phyloP scores from a whole-genome alignment of 2,329 filamentous ascomycete species.

The Alternaria sp. region DNA sequence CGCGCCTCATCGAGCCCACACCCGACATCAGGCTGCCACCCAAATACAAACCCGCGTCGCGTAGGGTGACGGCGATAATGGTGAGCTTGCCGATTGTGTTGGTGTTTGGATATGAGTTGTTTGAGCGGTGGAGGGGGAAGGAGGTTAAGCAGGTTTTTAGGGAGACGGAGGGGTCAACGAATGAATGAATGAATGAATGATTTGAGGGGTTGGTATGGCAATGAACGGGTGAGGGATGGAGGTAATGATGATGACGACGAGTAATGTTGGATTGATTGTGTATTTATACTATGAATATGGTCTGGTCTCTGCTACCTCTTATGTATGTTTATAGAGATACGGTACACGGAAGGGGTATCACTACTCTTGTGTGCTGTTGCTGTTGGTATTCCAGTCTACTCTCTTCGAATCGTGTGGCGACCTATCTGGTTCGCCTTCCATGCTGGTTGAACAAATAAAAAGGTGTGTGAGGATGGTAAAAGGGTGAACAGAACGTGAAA shows the following conservation, averaged over 20 bases:
- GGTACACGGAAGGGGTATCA: background rate
- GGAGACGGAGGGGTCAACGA: background rate
- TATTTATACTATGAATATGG: background rate
- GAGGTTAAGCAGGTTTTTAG: constrained; percentile 11
- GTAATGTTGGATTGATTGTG: background rate
- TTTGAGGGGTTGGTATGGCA: background rate
- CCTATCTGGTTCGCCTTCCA: background rate
- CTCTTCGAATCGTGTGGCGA: background rate
- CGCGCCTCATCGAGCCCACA: constrained; percentile 28
- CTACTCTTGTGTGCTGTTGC: background rate
- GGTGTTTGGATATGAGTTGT: constrained; percentile 43
- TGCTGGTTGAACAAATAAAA: background rate
- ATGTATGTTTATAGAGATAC: background rate
- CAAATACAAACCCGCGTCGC: constrained; percentile 42
- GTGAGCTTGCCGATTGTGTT: constrained; percentile 44
- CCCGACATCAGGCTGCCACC: constrained; percentile 28
- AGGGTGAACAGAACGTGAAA: background rate
- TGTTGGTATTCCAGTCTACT: background rate
- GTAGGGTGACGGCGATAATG: constrained; percentile 42
- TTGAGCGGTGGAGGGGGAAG: constrained; percentile 29
- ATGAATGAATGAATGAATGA: background rate
- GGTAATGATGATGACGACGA: background rate
- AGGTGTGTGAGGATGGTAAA: background rate
- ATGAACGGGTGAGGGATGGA: background rate
- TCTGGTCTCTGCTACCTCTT: background rate